Evolutionary conservation across 2,329 filamentous ascomycete genomes (phyloP).

Genomic region (Nemania sp.): DNA sequence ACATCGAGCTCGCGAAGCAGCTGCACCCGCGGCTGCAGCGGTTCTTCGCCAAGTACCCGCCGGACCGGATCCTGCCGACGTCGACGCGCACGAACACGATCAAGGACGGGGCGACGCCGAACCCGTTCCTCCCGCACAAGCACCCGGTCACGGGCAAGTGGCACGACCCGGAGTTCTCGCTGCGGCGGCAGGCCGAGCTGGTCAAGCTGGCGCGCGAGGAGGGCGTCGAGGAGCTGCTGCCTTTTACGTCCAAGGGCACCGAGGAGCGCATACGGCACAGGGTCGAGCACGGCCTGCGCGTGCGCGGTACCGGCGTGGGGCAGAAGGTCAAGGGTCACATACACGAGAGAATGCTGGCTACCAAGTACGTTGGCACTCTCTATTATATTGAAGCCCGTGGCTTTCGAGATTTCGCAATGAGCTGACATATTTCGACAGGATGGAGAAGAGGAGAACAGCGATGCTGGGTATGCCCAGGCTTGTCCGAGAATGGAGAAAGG

Average conservation of each 20-base stretch:
- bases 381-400: not conserved
- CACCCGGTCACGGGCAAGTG: constrained; percentile 79
- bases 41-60: constrained; percentile 91
- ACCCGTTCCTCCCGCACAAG: constrained; percentile 82
- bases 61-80: constrained; percentile 60
- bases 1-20: constrained; percentile 65
- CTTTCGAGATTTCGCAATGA: constrained; percentile 6
- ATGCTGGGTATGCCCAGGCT: constrained; percentile 95
- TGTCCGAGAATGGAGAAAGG: constrained; percentile 91
- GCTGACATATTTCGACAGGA: constrained; percentile 52
- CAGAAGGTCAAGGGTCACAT: constrained; percentile 94
- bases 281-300: constrained; percentile 77
- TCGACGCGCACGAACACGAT: constrained; percentile 40
- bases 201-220: constrained; percentile 81
- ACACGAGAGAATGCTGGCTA: constrained; percentile 84
- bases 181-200: constrained; percentile 86
- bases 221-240: constrained; percentile 80
- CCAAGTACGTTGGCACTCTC: constrained; percentile 58
- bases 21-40: constrained; percentile 78
- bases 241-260: constrained; percentile 74
- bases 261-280: constrained; percentile 70
- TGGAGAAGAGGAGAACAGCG: constrained; percentile 87
- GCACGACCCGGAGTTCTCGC: constrained; percentile 80
- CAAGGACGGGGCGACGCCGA: constrained; percentile 52
- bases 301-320: constrained; percentile 91